Conservation (phyloP, 129 eudicot species). For the Chrysanthemum seticuspe region DNA sequence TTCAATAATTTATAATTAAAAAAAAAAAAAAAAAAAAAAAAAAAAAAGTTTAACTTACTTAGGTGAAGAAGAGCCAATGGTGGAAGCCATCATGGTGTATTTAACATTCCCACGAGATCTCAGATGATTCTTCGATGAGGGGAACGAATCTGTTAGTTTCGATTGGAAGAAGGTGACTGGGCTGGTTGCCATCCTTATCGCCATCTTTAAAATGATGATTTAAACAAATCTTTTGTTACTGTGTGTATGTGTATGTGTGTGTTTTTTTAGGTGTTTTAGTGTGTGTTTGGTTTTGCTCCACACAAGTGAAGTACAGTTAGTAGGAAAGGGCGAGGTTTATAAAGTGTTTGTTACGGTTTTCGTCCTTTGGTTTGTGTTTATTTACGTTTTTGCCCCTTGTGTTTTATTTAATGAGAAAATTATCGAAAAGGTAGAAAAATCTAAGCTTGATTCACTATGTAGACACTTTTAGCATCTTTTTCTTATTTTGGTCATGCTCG, state of each 20-base stretch:
- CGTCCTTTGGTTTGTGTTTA: not conserved
- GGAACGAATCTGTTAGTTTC: conserved; percentile 46
- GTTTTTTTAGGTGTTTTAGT: conserved; percentile 9
- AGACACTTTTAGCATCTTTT: too few relatives aligned
- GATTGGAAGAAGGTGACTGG: too few relatives aligned
- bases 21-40: not conserved
- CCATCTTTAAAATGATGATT: too few relatives aligned
- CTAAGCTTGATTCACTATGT: too few relatives aligned
- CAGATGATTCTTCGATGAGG: conserved; percentile 34
- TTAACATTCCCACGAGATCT: conserved; percentile 55
- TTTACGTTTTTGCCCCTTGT: not conserved
- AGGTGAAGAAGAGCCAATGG: conserved; percentile 50
- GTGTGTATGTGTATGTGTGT: too few relatives aligned
- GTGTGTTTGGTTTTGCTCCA: conserved; percentile 51
- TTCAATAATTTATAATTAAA: not conserved
- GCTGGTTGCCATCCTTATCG: too few relatives aligned
- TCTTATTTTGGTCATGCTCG: too few relatives aligned
- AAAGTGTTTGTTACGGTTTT: not conserved
- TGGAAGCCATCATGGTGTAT: conserved; percentile 78
- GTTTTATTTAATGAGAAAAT: not conserved
- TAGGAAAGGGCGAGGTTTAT: conserved; percentile 26
- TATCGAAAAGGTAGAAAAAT: too few relatives aligned
- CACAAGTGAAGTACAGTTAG: conserved; percentile 36
- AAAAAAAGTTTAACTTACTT: conserved; percentile 44
- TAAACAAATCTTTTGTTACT: not conserved